Percentiles rank a stretch among this genome's conserved stretches.
phyloP scores from a whole-genome alignment of 2,329 filamentous ascomycete species.

The Metarhizium anisopliae region DNA sequence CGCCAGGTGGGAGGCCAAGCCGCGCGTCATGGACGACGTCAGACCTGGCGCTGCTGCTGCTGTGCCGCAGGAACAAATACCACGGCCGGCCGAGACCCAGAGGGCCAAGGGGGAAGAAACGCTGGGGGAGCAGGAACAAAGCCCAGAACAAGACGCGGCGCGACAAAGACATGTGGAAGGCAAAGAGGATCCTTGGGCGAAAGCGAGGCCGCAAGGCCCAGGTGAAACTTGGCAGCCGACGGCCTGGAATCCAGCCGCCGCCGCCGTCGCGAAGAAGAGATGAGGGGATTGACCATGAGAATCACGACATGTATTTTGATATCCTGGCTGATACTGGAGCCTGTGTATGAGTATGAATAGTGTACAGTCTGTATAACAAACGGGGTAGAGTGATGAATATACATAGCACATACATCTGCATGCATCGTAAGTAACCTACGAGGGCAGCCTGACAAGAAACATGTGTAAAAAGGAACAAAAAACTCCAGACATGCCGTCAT shows the following conservation, averaged over 20 bases:
- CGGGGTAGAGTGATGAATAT: neutral
- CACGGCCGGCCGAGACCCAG: neutral
- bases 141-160: slow-evolving; percentile 1
- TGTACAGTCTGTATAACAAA: neutral
- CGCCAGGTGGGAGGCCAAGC: slow-evolving; percentile 53
- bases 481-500: neutral
- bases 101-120: neutral
- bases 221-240: slow-evolving; percentile 61
- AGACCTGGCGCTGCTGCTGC: neutral
- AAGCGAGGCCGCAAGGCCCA: slow-evolving; percentile 34
- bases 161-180: slow-evolving; percentile 8
- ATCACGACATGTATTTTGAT: neutral
- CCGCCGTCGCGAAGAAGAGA: slow-evolving; percentile 9
- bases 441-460: neutral
- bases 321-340: neutral
- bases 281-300: neutral
- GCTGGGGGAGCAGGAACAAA: neutral
- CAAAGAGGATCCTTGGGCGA: slow-evolving; percentile 48
- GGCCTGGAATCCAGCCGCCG: slow-evolving; percentile 44
- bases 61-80: neutral
- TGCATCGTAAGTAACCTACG: neutral
- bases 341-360: neutral
- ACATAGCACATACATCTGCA: neutral
- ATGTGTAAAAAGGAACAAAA: neutral
- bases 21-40: slow-evolving; percentile 34